phyloP scores from a whole-genome alignment of 1,284 basidiomycete species.

The Naganishia sp. region DNA sequence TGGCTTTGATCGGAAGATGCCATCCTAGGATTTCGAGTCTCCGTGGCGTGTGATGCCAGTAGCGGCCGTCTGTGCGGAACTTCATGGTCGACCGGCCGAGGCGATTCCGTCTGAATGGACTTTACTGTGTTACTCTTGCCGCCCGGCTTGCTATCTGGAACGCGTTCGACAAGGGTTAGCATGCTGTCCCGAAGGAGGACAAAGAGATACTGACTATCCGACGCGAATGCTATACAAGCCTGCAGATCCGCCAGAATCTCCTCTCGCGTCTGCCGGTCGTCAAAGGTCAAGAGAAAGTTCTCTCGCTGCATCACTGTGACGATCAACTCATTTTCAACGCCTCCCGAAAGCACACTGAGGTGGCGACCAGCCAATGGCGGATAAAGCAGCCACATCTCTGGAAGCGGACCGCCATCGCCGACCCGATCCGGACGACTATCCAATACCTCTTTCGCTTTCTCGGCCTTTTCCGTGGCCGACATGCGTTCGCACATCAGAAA shows the following conservation, averaged over 20 bases:
- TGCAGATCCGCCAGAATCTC: constrained; percentile 71
- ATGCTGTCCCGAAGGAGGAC: neutral
- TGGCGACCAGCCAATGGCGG: constrained; percentile 96
- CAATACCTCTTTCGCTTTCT: constrained; percentile 48
- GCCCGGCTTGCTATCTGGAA: neutral
- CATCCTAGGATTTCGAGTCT: no score
- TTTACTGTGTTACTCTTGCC: neutral
- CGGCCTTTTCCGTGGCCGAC: constrained; percentile 63
- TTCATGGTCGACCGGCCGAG: neutral
- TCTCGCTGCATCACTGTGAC: constrained; percentile 89
- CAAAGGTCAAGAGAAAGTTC: constrained; percentile 67
- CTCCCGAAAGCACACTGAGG: constrained; percentile 65
- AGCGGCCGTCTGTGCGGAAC: no score
- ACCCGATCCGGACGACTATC: constrained; percentile 50
- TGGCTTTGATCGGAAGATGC: no score
- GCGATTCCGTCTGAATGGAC: neutral
- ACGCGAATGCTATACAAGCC: constrained; percentile 80
- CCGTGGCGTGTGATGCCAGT: no score
- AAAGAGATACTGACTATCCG: neutral
- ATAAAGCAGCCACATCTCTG: constrained; percentile 91
- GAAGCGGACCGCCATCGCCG: constrained; percentile 58
- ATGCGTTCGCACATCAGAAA: constrained; percentile 86
- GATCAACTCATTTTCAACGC: constrained; percentile 58
- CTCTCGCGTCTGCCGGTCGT: constrained; percentile 67
- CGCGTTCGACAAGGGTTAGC: neutral